Evolutionary conservation across 176 grass and related monocot genomes (phyloP).

Genomic region (Triticum urartu): DNA sequence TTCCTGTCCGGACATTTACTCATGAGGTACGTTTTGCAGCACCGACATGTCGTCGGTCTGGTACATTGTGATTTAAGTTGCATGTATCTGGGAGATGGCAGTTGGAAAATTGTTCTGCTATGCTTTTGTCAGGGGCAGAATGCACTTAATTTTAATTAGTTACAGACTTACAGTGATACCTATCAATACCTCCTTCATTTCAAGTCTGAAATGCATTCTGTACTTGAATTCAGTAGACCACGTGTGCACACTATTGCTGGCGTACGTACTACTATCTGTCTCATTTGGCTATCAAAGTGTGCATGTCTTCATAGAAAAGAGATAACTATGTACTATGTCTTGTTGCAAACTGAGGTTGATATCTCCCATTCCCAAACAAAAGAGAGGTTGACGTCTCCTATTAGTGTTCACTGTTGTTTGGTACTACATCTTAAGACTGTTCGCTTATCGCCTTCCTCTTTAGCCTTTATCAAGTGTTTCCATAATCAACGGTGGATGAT

Average conservation of each 20-base stretch:
- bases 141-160: neutral
- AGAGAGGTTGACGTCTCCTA: neutral
- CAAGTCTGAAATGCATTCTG: neutral
- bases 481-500: neutral
- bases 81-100: neutral
- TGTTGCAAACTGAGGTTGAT: neutral
- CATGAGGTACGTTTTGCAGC: conserved; percentile 54
- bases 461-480: neutral
- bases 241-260: neutral
- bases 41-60: neutral
- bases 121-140: neutral
- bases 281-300: neutral
- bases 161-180: neutral
- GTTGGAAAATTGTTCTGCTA: neutral
- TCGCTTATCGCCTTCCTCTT: neutral
- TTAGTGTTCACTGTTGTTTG: neutral
- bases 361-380: too few species aligned
- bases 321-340: neutral
- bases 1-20: conserved; percentile 86
- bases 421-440: neutral
- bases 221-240: neutral
- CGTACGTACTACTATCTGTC: neutral
- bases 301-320: neutral
- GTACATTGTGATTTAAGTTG: neutral
- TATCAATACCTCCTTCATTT: neutral